Percentiles rank a stretch among this genome's conserved stretches.
Evolutionary conservation across 768 basidiomycete species (phyloP).

Genomic region (Termitomyces sp.): DNA sequence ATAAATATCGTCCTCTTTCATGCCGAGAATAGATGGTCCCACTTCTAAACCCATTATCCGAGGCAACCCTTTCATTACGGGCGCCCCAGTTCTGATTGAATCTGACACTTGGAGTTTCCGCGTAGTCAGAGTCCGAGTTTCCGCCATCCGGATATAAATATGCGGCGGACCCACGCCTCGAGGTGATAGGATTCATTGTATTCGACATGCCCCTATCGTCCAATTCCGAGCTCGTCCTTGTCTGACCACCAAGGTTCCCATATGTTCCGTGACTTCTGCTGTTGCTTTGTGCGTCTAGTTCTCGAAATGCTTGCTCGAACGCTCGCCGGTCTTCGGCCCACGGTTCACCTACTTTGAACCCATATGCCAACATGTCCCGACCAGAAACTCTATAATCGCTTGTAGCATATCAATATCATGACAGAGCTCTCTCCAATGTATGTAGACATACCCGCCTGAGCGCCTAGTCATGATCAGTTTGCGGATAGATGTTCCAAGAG

Average conservation of each 20-base stretch:
- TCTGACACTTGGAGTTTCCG: not conserved
- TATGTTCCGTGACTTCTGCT: not conserved
- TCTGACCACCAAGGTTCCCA: not conserved
- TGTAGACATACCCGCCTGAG: not conserved
- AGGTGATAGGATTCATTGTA: not conserved
- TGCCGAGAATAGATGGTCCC: not conserved
- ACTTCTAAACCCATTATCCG: not conserved
- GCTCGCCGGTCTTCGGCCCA: slow-evolving; percentile 25
- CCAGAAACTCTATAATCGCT: slow-evolving; percentile 10
- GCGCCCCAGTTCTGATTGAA: not conserved
- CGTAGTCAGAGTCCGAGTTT: not conserved
- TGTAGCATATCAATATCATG: not conserved
- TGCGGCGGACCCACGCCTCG: not conserved
- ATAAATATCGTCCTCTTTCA: not conserved
- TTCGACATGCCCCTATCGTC: not conserved
- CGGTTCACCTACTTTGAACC: slow-evolving; percentile 22
- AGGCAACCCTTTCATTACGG: not conserved
- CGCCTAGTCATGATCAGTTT: not conserved
- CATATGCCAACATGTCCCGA: slow-evolving; percentile 23
- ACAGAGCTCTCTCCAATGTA: not conserved
- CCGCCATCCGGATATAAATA: not conserved
- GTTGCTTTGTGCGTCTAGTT: slow-evolving; percentile 1
- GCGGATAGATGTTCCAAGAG: not conserved
- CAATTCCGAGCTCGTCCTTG: not conserved
- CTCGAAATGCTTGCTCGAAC: slow-evolving; percentile 20